phyloP scores from a whole-genome alignment of 1,139 yeast genomes.

The Keqinozyma sinolaborantium region DNA sequence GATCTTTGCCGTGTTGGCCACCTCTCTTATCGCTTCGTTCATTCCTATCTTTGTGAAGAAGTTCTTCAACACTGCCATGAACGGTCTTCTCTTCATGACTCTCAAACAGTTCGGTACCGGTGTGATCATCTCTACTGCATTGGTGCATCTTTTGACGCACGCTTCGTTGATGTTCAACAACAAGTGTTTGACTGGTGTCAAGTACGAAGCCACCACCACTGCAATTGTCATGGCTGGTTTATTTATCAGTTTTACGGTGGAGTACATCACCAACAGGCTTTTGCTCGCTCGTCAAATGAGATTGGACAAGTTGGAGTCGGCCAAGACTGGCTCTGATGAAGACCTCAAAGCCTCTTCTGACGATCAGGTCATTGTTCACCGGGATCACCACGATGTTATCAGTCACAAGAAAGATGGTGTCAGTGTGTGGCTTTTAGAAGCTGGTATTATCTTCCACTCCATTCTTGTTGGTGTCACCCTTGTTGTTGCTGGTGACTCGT shows the following conservation, averaged over 20 bases:
- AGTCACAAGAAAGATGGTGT: slow-evolving; percentile 9
- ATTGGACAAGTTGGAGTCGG: slow-evolving; percentile 1
- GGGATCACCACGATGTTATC: slow-evolving; percentile 1
- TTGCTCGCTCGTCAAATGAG: slow-evolving; percentile 5
- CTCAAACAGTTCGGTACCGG: slow-evolving; percentile 27
- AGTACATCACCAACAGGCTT: slow-evolving; percentile 13
- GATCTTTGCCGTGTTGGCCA: slow-evolving; percentile 25
- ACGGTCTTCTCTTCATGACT: slow-evolving; percentile 13
- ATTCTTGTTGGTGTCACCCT: slow-evolving; percentile 20
- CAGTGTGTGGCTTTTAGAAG: slow-evolving; percentile 16
- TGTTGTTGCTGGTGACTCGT: slow-evolving; percentile 24
- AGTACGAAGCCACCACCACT: slow-evolving; percentile 27
- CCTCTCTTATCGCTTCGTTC: slow-evolving; percentile 26
- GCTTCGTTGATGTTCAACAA: slow-evolving; percentile 22
- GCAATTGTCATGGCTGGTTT: slow-evolving; percentile 33
- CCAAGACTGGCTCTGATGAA: slow-evolving; percentile 2
- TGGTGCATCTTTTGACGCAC: slow-evolving; percentile 20
- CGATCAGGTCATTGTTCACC: neutral
- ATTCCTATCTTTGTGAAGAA: slow-evolving; percentile 18
- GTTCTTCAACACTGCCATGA: slow-evolving; percentile 17
- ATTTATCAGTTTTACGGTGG: slow-evolving; percentile 26
- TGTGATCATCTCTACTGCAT: slow-evolving; percentile 23
- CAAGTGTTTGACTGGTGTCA: slow-evolving; percentile 15
- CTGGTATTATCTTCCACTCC: slow-evolving; percentile 25
- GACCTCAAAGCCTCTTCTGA: slow-evolving; percentile 1